These are phyloP conservation scores for Phytophthora gonapodyides DNA, from an alignment of 352 stramenopile genomes.

Conservation along the genomic window DNA sequence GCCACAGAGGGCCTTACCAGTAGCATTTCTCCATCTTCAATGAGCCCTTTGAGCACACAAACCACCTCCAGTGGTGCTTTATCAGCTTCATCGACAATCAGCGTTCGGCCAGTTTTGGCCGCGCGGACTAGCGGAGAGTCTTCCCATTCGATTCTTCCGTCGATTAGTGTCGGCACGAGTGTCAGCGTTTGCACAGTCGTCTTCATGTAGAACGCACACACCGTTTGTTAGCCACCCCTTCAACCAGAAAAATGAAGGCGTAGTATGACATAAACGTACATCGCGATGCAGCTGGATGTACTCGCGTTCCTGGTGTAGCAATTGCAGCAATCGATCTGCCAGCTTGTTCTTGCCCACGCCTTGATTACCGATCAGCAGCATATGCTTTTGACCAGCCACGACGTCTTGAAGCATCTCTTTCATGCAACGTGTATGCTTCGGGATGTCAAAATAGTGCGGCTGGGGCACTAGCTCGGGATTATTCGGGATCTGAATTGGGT, in stretches of 20 bases:
- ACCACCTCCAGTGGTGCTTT: conserved; percentile 97
- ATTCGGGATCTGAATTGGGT: conserved; percentile 50
- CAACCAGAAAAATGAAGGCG: background rate
- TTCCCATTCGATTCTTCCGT: conserved; percentile 91
- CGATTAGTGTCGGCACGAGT: conserved; percentile 84
- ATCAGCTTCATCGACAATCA: conserved; percentile 97
- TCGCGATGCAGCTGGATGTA: conserved; percentile 98
- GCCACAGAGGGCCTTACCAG: conserved; percentile 48
- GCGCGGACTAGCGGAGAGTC: conserved; percentile 96
- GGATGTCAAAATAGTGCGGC: conserved; percentile 91
- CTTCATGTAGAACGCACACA: conserved; percentile 28
- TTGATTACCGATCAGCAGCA: conserved; percentile 96
- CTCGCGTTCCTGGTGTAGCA: conserved; percentile 93
- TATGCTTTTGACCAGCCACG: conserved; percentile 84
- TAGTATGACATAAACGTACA: conserved; percentile 39
- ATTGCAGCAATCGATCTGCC: conserved; percentile 89
- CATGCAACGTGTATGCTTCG: conserved; percentile 87
- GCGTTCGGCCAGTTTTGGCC: conserved; percentile 87
- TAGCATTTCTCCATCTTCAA: conserved; percentile 96
- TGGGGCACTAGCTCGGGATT: conserved; percentile 87
- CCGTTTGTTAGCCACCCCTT: conserved; percentile 4
- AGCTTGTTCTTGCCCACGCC: conserved; percentile 96
- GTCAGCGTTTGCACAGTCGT: conserved; percentile 95
- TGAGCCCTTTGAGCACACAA: conserved; percentile 94
- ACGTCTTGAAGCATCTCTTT: conserved; percentile 88